Conservation (phyloP, 352 stramenopile genomes). For the Pythium brachiatum region DNA sequence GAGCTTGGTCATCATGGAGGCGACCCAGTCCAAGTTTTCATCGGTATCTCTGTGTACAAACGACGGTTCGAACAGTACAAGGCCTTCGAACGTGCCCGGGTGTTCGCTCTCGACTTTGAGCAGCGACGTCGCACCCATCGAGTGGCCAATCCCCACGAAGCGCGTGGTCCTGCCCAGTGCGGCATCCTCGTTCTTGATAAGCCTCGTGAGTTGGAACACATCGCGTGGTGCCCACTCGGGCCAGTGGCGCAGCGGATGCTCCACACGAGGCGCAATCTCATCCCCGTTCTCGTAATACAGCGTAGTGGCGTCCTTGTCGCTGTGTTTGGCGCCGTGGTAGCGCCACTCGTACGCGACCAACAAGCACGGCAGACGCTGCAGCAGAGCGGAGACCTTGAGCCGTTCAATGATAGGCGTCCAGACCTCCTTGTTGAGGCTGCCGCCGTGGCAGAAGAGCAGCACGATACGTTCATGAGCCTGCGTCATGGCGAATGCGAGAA, state of each 20-base stretch:
- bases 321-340: slow-evolving; percentile 35
- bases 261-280: slow-evolving; percentile 20
- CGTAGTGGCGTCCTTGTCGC: slow-evolving; percentile 17
- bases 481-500: too few species aligned
- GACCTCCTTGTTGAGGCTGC: slow-evolving; percentile 39
- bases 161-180: not conserved
- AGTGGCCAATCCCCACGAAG: slow-evolving; percentile 21
- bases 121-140: slow-evolving; percentile 21
- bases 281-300: slow-evolving; percentile 22
- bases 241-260: slow-evolving; percentile 22
- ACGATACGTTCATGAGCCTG: slow-evolving; percentile 23
- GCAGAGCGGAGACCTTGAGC: slow-evolving; percentile 22
- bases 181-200: slow-evolving; percentile 7
- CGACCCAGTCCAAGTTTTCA: not conserved
- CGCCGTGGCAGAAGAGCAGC: slow-evolving; percentile 45
- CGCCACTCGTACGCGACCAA: slow-evolving; percentile 35
- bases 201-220: not conserved
- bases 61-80: slow-evolving; percentile 15
- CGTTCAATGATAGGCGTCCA: slow-evolving; percentile 41
- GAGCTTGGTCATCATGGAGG: slow-evolving; percentile 5
- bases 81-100: slow-evolving; percentile 13
- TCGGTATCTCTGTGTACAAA: not conserved
- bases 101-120: slow-evolving; percentile 9
- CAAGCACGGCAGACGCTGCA: slow-evolving; percentile 24
- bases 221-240: slow-evolving; percentile 11